Conservation (phyloP, 1,284 basidiomycete genomes). For the Apiotrichum mycotoxinovorans region DNA sequence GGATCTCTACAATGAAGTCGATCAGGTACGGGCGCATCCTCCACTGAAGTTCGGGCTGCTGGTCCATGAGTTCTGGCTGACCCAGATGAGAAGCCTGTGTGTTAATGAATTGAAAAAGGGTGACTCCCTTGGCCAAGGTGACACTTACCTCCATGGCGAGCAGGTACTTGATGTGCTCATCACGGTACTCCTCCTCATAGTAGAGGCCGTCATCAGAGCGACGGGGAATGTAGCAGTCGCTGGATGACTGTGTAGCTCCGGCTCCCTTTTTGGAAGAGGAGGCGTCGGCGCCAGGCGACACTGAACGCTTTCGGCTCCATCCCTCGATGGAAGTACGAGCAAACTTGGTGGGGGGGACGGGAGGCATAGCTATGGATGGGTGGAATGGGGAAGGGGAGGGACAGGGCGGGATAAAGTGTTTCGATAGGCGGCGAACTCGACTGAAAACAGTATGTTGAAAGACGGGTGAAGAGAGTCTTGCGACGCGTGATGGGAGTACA, state of each 20-base stretch:
- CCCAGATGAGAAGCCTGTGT: constrained; percentile 76
- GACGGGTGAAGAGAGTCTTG: constrained; percentile 2
- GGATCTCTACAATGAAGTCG: constrained; percentile 98
- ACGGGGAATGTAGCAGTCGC: constrained; percentile 9
- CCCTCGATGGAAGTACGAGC: constrained; percentile 42
- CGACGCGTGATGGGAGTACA: neutral
- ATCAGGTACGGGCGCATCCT: constrained; percentile 99
- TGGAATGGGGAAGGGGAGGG: neutral
- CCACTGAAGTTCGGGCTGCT: constrained; percentile 95
- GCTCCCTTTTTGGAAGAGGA: constrained; percentile 20
- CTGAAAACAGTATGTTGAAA: too few species aligned
- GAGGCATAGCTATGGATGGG: constrained; percentile 31
- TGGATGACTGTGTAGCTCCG: neutral
- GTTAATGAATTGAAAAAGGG: neutral
- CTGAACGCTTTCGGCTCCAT: constrained; percentile 42
- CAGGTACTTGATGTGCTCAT: constrained; percentile 92
- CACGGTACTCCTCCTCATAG: constrained; percentile 87
- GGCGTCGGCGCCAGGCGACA: constrained; percentile 29
- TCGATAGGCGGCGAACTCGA: neutral
- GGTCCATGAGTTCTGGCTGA: constrained; percentile 90
- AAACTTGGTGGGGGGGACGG: constrained; percentile 38
- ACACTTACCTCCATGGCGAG: constrained; percentile 94
- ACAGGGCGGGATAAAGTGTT: neutral
- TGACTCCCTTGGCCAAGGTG: neutral
- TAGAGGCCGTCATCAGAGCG: constrained; percentile 49